Evolutionary conservation across 306 rosid species (phyloP).

Genomic region (Rosa multiflora): DNA sequence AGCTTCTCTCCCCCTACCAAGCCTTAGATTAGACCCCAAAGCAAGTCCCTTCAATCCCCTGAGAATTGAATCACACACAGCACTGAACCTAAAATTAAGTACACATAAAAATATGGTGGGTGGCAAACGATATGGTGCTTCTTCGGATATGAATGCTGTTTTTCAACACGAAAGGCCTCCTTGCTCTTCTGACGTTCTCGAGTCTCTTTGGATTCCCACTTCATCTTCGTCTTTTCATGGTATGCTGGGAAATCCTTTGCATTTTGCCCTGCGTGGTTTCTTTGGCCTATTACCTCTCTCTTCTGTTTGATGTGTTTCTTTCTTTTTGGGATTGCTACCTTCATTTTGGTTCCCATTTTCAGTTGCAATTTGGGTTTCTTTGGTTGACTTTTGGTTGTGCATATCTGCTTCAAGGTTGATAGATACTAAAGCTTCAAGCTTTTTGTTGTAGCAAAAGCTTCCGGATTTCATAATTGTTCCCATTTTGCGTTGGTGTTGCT

Average conservation of each 20-base stretch:
- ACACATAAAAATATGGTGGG: conserved; percentile 36
- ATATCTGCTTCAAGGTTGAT: neutral
- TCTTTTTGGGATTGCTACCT: conserved; percentile 11
- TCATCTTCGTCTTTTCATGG: conserved; percentile 60
- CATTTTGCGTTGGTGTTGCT: neutral
- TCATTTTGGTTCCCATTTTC: neutral
- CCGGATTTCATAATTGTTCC: neutral
- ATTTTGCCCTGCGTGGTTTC: neutral
- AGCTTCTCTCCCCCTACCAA: conserved; percentile 30
- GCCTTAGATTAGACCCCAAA: conserved; percentile 26
- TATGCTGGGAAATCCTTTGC: conserved; percentile 11
- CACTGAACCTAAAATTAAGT: neutral
- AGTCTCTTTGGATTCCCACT: conserved; percentile 62
- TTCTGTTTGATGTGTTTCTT: neutral
- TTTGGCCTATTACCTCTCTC: conserved; percentile 2
- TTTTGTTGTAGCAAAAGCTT: neutral
- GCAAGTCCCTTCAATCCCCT: conserved; percentile 23
- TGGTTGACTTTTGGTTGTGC: conserved; percentile 11
- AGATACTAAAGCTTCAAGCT: neutral
- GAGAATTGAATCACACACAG: conserved; percentile 4
- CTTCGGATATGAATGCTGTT: conserved; percentile 47
- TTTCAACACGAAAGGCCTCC: conserved; percentile 55
- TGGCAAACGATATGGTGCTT: conserved; percentile 44
- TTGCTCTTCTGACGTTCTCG: conserved; percentile 53
- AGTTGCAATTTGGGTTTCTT: neutral